Conservation (phyloP, 2,329 filamentous ascomycete species). For the Gaeumannomyces sp. region DNA sequence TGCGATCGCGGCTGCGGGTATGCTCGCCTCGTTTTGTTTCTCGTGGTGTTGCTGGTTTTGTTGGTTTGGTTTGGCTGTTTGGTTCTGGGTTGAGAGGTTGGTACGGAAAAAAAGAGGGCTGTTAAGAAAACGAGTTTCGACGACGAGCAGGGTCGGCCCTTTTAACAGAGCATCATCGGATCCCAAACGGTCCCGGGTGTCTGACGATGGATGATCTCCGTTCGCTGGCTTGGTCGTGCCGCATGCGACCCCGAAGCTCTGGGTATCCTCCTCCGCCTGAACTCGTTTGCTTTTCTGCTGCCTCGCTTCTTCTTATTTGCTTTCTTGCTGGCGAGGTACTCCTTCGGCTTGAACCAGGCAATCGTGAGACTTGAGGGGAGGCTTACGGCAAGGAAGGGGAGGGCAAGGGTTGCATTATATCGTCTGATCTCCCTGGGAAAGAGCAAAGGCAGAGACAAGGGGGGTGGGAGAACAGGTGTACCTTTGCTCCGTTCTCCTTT, state of each 20-base stretch:
- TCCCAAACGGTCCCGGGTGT: not conserved
- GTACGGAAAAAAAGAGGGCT: constrained; percentile 14
- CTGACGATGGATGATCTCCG: constrained; percentile 6
- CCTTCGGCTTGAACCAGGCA: not conserved
- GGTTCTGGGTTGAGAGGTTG: constrained; percentile 13
- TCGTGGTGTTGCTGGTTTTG: not conserved
- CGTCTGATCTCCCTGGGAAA: constrained; percentile 37
- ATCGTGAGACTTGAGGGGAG: not conserved
- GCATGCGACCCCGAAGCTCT: not conserved
- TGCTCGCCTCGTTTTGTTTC: constrained; percentile 1
- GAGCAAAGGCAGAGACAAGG: constrained; percentile 23
- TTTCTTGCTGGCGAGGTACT: not conserved
- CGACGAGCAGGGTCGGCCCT: constrained; percentile 13
- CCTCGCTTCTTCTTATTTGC: constrained; percentile 3
- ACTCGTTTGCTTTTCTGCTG: not conserved
- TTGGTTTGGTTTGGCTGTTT: constrained; percentile 17
- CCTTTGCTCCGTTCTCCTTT: constrained; percentile 34
- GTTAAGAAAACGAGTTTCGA: constrained; percentile 19
- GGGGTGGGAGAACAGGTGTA: constrained; percentile 32
- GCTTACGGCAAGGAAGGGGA: constrained; percentile 20
- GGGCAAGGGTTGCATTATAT: constrained; percentile 39
- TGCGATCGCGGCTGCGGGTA: constrained; percentile 12
- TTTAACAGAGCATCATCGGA: constrained; percentile 23
- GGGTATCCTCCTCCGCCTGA: too few relatives aligned
- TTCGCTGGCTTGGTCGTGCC: constrained; percentile 4